Evolutionary conservation across 495 filamentous ascomycete species (phyloP).

Genomic region (Lasiosphaeria hispida): DNA sequence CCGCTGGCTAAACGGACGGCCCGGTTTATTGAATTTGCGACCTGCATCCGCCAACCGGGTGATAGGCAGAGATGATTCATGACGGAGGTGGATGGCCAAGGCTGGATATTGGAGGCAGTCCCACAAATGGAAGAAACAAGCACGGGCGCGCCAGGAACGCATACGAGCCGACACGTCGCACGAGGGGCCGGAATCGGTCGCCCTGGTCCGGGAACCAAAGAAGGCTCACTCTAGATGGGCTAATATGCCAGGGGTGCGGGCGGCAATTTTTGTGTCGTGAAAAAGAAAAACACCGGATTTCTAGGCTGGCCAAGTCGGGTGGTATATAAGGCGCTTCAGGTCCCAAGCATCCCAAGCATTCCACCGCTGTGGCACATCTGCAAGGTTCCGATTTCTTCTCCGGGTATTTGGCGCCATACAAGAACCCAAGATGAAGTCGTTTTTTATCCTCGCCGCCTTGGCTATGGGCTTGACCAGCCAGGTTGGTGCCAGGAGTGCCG

Average conservation of each 20-base stretch:
- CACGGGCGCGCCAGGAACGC: too few relatives aligned
- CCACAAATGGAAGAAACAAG: too few relatives aligned
- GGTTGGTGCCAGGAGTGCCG: background rate
- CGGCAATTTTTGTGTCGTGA: too few relatives aligned
- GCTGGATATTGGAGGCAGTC: background rate
- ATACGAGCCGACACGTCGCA: too few relatives aligned
- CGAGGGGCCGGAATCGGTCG: too few relatives aligned
- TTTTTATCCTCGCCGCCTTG: background rate
- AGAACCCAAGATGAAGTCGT: background rate
- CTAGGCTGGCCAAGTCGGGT: background rate
- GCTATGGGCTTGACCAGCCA: background rate
- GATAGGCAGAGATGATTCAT: background rate
- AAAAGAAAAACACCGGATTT: background rate
- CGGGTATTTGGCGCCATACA: background rate
- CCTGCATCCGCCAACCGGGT: constrained; percentile 10
- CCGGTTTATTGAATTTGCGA: background rate
- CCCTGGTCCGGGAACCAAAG: too few relatives aligned
- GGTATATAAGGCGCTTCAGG: background rate
- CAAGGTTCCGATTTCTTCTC: background rate
- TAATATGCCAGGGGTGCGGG: too few relatives aligned
- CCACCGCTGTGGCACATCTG: too few relatives aligned
- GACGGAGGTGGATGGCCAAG: background rate
- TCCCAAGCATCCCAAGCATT: background rate
- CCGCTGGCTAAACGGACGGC: constrained; percentile 5
- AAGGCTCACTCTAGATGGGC: too few relatives aligned